phyloP scores from a whole-genome alignment of 345 rosid species.

The Abelmoschus esculentus region DNA sequence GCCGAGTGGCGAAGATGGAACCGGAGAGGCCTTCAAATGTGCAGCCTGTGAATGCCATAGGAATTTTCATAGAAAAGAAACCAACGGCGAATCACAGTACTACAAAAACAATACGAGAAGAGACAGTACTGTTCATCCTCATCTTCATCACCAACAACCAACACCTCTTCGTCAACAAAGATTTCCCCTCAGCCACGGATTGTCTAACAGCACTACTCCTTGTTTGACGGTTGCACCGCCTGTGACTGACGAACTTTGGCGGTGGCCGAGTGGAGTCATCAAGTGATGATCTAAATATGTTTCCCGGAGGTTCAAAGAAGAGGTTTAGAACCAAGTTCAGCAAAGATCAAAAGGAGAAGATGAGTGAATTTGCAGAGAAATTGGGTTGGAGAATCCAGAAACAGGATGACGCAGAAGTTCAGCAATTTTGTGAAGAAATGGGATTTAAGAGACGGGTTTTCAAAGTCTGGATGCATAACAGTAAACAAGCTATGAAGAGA shows the following conservation, averaged over 20 bases:
- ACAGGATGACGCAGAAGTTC: constrained; percentile 39
- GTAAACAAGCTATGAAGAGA: constrained; percentile 55
- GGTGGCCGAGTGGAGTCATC: constrained; percentile 30
- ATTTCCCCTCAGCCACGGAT: neutral
- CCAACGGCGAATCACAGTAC: constrained; percentile 21
- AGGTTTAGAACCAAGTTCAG: constrained; percentile 70
- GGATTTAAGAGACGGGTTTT: constrained; percentile 52
- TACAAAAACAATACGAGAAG: constrained; percentile 10
- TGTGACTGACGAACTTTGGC: constrained; percentile 54
- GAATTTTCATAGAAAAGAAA: constrained; percentile 59
- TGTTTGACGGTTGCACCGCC: constrained; percentile 23
- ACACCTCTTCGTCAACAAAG: constrained; percentile 22
- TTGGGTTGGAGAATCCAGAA: constrained; percentile 54
- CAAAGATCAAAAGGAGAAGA: constrained; percentile 51
- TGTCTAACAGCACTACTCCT: too few species aligned
- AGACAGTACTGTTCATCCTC: neutral
- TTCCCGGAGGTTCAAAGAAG: constrained; percentile 34
- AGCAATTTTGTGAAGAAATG: constrained; percentile 41
- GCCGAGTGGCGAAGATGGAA: constrained; percentile 59
- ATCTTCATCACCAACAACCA: constrained; percentile 2
- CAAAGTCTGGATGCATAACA: constrained; percentile 82
- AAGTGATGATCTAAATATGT: constrained; percentile 38
- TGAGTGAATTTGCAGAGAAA: constrained; percentile 49
- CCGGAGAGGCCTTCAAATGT: constrained; percentile 55
- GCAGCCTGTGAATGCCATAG: constrained; percentile 88